Evolutionary conservation across 495 filamentous ascomycete species (phyloP), one percentile per base, ranked within the genome.

Genomic region (Aspergillus asperescens): DNA sequence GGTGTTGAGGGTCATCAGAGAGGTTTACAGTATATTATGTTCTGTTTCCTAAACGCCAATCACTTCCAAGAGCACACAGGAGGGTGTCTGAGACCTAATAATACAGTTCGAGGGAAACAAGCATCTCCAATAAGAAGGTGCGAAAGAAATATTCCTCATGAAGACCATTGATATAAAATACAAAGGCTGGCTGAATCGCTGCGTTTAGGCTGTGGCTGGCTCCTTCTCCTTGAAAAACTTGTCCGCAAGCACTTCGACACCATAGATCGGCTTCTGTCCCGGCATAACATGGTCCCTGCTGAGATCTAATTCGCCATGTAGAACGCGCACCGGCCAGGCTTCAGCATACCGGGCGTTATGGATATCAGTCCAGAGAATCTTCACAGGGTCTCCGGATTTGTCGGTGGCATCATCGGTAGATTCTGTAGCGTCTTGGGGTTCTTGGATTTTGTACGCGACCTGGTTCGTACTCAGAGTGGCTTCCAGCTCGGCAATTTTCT

Each of bases 351-450:
- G 75, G 22, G 77, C 76, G 69, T 91, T 84, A 46, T 78, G 62
- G 24, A 82, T 56, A 68, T 91, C 75, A 6, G 68, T 73, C 90
- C 90, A 95, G 64, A 80, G 79, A 23, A 95, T 74, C 58, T 76
- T 73, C 23, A 85, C 73, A 7, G 64, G 55, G 13, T 69, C 60
- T 1, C 59, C 55, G 24, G 65, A 70, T 4, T 67, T 67, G 45
- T 56, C 60, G 23, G 56, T 54, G 50, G 54, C 58, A 9, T 58
- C 51, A 55, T 70, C 58, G 34, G 50, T 50, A 61, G 32, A 35
- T 12, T 16, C 10, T 16, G 32, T n/a, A 7, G n/a, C 12, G 3
- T 67, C 66, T 46, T 65, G 54, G 57, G 63, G 56, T 43, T 67
- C 66, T 46, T 65, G 54, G 57, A 63, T 57, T 43, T 63, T 64